phyloP scores from a whole-genome alignment of 2,329 filamentous ascomycete genomes.

The Aspergillus sp. region DNA sequence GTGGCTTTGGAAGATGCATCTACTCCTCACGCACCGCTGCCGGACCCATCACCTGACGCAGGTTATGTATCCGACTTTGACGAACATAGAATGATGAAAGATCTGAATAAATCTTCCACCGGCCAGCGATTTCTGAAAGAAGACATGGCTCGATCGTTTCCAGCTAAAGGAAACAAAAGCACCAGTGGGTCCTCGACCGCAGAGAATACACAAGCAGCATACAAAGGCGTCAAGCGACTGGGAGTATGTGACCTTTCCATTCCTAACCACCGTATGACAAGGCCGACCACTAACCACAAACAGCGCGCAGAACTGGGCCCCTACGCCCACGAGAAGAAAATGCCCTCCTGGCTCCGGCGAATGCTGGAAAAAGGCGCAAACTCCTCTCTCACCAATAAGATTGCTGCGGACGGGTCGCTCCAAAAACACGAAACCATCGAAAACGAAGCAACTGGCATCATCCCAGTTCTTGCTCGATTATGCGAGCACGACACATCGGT shows the following conservation, averaged over 20 bases:
- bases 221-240: slow-evolving; percentile 22
- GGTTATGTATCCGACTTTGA: neutral
- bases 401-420: slow-evolving; percentile 44
- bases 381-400: slow-evolving; percentile 52
- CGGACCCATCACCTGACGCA: neutral
- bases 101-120: no score
- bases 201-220: neutral
- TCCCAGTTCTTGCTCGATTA: slow-evolving; percentile 62
- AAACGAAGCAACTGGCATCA: slow-evolving; percentile 53
- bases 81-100: neutral
- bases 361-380: slow-evolving; percentile 61
- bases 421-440: slow-evolving; percentile 42
- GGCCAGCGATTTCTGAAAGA: neutral
- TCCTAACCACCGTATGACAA: slow-evolving; percentile 13
- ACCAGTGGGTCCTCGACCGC: slow-evolving; percentile 1
- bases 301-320: slow-evolving; percentile 65
- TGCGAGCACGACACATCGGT: slow-evolving; percentile 64
- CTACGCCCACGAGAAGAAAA: slow-evolving; percentile 69
- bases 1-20: slow-evolving; percentile 42
- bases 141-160: neutral
- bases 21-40: neutral
- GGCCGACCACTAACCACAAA: neutral
- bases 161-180: neutral
- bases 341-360: slow-evolving; percentile 67
- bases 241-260: slow-evolving; percentile 22